These are phyloP conservation scores for Fraxinus latifolia DNA, from an alignment of 305 asterid species.

Conservation along the genomic window DNA sequence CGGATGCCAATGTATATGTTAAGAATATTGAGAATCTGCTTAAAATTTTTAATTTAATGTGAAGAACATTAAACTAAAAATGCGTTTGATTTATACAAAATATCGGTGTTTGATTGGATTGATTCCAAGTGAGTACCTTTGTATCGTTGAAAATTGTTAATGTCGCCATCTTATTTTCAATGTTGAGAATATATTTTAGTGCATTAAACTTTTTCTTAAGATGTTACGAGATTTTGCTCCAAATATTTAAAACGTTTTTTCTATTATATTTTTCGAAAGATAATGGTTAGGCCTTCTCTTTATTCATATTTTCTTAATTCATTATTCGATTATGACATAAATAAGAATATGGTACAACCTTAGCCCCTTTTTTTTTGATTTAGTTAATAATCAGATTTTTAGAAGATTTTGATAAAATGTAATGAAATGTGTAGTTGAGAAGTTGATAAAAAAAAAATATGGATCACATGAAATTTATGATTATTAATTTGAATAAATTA, in stretches of 20 bases:
- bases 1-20: background rate
- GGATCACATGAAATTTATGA: background rate
- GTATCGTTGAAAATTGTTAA: background rate
- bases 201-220: background rate
- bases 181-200: background rate
- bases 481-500: no score
- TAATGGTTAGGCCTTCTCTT: background rate
- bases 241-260: background rate
- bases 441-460: background rate
- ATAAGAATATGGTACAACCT: background rate
- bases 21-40: background rate
- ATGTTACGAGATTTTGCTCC: background rate
- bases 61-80: background rate
- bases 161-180: background rate
- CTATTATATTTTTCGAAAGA: background rate
- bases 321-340: background rate
- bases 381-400: background rate
- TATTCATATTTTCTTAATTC: background rate
- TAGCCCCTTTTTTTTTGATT: background rate
- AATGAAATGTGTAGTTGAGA: background rate
- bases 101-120: background rate
- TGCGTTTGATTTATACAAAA: background rate
- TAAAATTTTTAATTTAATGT: background rate
- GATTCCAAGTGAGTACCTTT: background rate
- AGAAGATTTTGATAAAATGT: background rate